phyloP scores from a whole-genome alignment of 441 rosid species.

The Gossypium davidsonii region DNA sequence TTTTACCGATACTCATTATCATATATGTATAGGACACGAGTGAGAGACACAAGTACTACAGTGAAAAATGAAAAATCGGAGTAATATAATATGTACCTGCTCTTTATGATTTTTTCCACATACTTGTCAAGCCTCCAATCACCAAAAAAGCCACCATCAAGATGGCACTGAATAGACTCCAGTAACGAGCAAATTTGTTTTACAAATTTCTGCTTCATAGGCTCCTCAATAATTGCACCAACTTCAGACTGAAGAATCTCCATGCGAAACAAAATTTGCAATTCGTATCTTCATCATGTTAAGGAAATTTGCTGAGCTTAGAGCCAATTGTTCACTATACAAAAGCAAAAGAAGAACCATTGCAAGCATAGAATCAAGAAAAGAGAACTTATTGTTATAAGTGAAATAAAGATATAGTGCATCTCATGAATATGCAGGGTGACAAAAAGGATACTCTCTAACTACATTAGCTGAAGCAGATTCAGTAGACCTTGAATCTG shows the following conservation, averaged over 20 bases:
- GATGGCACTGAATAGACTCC: slow-evolving; percentile 69
- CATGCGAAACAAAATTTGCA: slow-evolving; percentile 89
- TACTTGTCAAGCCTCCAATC: slow-evolving; percentile 88
- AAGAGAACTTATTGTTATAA: not conserved
- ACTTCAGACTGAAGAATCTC: slow-evolving; percentile 73
- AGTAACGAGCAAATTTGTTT: slow-evolving; percentile 70
- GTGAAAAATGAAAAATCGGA: not conserved
- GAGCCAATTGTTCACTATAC: not conserved
- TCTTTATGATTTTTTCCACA: slow-evolving; percentile 58
- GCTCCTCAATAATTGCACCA: slow-evolving; percentile 42
- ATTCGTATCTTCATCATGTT: slow-evolving; percentile 59
- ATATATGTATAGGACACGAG: not conserved
- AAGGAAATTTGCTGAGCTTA: slow-evolving; percentile 40
- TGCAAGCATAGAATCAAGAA: not conserved
- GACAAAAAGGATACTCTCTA: slow-evolving; percentile 73
- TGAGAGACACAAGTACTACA: not conserved
- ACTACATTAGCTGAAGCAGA: slow-evolving; percentile 34
- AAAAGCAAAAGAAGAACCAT: slow-evolving; percentile 4
- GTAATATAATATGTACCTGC: slow-evolving; percentile 37
- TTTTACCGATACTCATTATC: not conserved
- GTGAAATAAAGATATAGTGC: not conserved
- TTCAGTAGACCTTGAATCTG: slow-evolving; percentile 26
- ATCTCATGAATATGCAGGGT: not conserved
- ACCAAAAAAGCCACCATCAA: slow-evolving; percentile 82
- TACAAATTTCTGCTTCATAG: slow-evolving; percentile 58